phyloP scores from a whole-genome alignment of 2,329 filamentous ascomycete species.

The Akanthomyces dipterigenus region DNA sequence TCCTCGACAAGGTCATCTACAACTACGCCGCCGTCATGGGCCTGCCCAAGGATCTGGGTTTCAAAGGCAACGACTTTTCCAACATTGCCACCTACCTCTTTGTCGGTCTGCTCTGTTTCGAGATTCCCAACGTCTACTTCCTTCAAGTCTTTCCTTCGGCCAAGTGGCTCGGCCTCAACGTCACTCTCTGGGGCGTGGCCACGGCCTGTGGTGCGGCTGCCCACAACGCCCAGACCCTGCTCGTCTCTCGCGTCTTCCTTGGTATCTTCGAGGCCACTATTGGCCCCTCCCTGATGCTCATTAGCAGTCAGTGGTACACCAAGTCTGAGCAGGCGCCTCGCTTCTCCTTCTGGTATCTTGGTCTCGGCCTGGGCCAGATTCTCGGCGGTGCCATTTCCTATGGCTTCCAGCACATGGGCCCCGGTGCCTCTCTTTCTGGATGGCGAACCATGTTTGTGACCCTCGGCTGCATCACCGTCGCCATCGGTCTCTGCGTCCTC shows the following conservation, averaged over 20 bases:
- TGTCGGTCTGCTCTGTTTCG: conserved; percentile 52
- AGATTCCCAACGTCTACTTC: conserved; percentile 53
- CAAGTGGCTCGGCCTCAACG: conserved; percentile 54
- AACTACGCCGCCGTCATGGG: conserved; percentile 65
- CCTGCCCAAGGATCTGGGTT: conserved; percentile 41
- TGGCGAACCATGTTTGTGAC: conserved; percentile 68
- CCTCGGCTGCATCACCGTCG: conserved; percentile 45
- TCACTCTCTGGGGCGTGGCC: conserved; percentile 52
- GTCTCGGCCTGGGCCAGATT: conserved; percentile 55
- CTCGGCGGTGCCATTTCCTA: conserved; percentile 58
- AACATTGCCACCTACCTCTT: conserved; percentile 57
- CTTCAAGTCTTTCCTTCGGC: conserved; percentile 54
- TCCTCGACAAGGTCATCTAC: conserved; percentile 57
- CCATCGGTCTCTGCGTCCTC: conserved; percentile 26
- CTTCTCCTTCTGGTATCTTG: conserved; percentile 55
- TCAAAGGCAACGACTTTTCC: conserved; percentile 52
- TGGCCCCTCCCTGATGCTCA: conserved; percentile 52
- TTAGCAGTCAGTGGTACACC: conserved; percentile 56
- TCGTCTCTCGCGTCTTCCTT: conserved; percentile 50
- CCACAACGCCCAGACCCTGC: conserved; percentile 44
- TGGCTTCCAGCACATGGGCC: conserved; percentile 46
- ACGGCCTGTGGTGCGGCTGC: conserved; percentile 48
- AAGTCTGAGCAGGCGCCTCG: conserved; percentile 54
- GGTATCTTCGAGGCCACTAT: conserved; percentile 57
- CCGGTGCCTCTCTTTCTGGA: conserved; percentile 50